Evolutionary conservation across 768 basidiomycete genomes (phyloP).

Genomic region (Trametes punicea): DNA sequence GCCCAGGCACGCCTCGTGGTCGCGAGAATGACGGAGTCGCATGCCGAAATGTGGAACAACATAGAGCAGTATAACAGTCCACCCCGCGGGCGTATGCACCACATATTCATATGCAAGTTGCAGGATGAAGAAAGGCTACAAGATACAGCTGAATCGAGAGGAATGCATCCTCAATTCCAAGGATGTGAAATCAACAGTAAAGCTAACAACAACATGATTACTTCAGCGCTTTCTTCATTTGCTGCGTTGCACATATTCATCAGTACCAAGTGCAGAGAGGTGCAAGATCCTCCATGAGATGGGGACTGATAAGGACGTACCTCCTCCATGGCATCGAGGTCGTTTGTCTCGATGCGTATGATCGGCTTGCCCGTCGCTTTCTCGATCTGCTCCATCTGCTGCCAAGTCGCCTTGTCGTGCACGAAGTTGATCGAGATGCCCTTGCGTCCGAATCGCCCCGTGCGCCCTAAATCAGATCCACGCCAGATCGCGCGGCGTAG

Average conservation of each 20-base stretch:
- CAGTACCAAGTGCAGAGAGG: neutral
- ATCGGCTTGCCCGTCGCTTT: constrained; percentile 74
- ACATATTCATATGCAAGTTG: neutral
- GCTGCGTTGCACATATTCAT: constrained; percentile 37
- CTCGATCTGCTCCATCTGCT: constrained; percentile 89
- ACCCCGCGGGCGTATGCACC: neutral
- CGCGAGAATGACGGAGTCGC: constrained; percentile 7
- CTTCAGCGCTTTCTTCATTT: constrained; percentile 81
- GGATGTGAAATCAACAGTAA: neutral
- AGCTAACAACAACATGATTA: constrained; percentile 24
- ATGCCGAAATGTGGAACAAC: neutral
- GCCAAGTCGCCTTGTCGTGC: constrained; percentile 82
- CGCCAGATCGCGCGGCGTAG: neutral
- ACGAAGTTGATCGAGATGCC: constrained; percentile 98
- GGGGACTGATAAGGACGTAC: constrained; percentile 41
- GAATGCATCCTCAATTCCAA: constrained; percentile 6
- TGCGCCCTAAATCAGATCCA: constrained; percentile 66
- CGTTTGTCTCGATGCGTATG: constrained; percentile 80
- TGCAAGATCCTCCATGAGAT: neutral
- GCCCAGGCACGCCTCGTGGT: neutral
- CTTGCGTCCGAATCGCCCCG: constrained; percentile 95
- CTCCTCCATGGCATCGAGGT: constrained; percentile 93
- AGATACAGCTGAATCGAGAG: constrained; percentile 8
- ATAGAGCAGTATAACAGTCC: neutral
- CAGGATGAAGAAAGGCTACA: neutral